phyloP scores from a whole-genome alignment of 2,329 filamentous ascomycete genomes.

The Coleophoma eucalyptorum region DNA sequence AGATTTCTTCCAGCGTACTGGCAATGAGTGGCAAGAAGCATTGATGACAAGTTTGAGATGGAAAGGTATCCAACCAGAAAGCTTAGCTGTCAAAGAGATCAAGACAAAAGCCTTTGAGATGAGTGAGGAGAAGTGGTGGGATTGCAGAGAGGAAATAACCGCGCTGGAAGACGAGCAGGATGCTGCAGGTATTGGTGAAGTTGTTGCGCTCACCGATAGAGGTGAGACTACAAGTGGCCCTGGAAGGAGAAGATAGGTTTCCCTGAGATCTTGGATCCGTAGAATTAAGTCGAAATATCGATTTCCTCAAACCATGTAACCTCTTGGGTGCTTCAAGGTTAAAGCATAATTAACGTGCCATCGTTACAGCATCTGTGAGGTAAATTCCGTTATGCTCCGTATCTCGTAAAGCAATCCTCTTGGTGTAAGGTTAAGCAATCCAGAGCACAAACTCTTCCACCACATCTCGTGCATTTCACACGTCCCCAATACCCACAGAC shows the following conservation, averaged over 20 bases:
- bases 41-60: slow-evolving; percentile 72
- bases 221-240: slow-evolving; percentile 40
- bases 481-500: slow-evolving; percentile 81
- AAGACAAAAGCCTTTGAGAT: slow-evolving; percentile 86
- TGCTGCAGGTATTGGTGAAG: slow-evolving; percentile 74
- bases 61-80: slow-evolving; percentile 63
- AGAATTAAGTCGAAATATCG: too few species aligned
- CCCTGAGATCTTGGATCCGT: too few species aligned
- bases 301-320: too few species aligned
- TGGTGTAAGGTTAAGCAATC: slow-evolving; percentile 70
- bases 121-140: slow-evolving; percentile 98
- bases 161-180: slow-evolving; percentile 94
- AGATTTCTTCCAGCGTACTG: slow-evolving; percentile 88
- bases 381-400: slow-evolving; percentile 37
- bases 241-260: slow-evolving; percentile 20
- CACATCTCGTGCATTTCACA: slow-evolving; percentile 73
- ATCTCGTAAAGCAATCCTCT: slow-evolving; percentile 66
- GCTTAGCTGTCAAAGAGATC: slow-evolving; percentile 81
- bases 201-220: slow-evolving; percentile 59
- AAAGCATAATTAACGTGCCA: too few species aligned
- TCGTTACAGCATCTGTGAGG: too few species aligned
- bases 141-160: slow-evolving; percentile 89
- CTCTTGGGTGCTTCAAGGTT: too few species aligned
- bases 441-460: slow-evolving; percentile 72
- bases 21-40: slow-evolving; percentile 85